Conservation (phyloP, 371 early-diverging fungal genomes). For the Mucor racemosus region DNA sequence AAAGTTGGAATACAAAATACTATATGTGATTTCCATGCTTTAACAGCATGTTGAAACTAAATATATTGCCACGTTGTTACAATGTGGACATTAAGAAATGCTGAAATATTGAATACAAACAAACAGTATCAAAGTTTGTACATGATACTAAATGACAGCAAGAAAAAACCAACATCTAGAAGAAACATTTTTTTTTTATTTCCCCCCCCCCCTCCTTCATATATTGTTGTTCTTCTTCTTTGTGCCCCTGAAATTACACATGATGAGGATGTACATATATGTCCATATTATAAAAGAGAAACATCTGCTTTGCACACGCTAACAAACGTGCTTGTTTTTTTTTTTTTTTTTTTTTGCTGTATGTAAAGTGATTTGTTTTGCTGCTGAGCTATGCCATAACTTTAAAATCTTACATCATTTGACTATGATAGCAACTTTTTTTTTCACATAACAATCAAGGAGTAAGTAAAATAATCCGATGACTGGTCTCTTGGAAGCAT, state of each 20-base stretch:
- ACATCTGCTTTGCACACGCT: slow-evolving; percentile 11
- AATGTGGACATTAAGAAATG: neutral
- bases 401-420: slow-evolving; percentile 5
- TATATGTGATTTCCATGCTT: slow-evolving; percentile 4
- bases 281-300: slow-evolving; percentile 17
- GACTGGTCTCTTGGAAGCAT: slow-evolving; percentile 32
- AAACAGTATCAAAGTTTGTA: neutral
- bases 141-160: slow-evolving; percentile 6
- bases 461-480: slow-evolving; percentile 8
- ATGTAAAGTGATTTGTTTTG: neutral
- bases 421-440: slow-evolving; percentile 4
- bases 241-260: slow-evolving; percentile 1
- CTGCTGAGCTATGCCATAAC: slow-evolving; percentile 9
- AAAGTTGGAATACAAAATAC: neutral
- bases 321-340: neutral
- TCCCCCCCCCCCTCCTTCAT: no score
- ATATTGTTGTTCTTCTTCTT: no score
- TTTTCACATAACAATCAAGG: slow-evolving; percentile 8
- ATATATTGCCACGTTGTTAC: slow-evolving; percentile 2
- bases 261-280: slow-evolving; percentile 15
- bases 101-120: neutral
- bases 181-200: no score
- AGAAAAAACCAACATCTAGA: no score
- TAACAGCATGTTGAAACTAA: slow-evolving; percentile 3
- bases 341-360: neutral